A percentile compares a stretch with the other conserved stretches of the same genome.
Evolutionary conservation across 768 basidiomycete genomes (phyloP).

Genomic region (Coprinopsis strossmayeri): DNA sequence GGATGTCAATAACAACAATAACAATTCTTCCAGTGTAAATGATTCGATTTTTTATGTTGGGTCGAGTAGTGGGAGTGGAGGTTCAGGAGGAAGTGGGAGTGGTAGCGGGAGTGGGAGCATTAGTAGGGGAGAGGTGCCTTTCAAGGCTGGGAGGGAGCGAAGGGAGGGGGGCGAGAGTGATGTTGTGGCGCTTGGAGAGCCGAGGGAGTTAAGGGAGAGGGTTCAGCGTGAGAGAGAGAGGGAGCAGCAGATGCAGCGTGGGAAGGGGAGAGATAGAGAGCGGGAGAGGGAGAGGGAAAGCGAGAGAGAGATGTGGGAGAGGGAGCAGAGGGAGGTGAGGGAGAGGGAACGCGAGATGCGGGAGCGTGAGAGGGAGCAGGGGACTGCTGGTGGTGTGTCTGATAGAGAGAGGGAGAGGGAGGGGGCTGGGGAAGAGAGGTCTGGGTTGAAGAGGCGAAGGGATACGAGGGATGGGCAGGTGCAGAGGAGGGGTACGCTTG

Average conservation of each 20-base stretch:
- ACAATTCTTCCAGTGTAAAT: background rate
- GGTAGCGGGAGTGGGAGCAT: too few species aligned
- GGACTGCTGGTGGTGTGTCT: slow-evolving; percentile 7
- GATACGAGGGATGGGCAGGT: background rate
- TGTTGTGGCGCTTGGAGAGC: too few species aligned
- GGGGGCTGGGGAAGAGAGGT: background rate
- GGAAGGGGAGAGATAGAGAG: slow-evolving; percentile 11
- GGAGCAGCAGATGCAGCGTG: slow-evolving; percentile 12
- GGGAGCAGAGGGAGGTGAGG: slow-evolving; percentile 3
- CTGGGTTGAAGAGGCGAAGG: background rate
- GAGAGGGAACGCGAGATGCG: slow-evolving; percentile 7
- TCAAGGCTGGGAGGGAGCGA: too few species aligned
- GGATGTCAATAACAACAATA: background rate
- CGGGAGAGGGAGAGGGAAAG: slow-evolving; percentile 18
- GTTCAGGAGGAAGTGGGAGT: too few species aligned
- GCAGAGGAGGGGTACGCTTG: background rate
- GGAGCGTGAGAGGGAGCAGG: slow-evolving; percentile 7
- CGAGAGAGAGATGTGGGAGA: slow-evolving; percentile 10
- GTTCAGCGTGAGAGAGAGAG: background rate
- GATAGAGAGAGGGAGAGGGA: slow-evolving; percentile 1
- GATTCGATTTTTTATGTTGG: slow-evolving; percentile 7
- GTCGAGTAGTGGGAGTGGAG: slow-evolving; percentile 7
- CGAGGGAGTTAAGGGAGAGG: slow-evolving; percentile 8
- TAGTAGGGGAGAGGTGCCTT: too few species aligned
- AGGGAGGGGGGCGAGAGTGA: too few species aligned